Percentiles rank a stretch among this genome's conserved stretches.
These are phyloP conservation scores for Heterobasidion irregulare DNA, from an alignment of 1,284 basidiomycete genomes.

Conservation along the genomic window DNA sequence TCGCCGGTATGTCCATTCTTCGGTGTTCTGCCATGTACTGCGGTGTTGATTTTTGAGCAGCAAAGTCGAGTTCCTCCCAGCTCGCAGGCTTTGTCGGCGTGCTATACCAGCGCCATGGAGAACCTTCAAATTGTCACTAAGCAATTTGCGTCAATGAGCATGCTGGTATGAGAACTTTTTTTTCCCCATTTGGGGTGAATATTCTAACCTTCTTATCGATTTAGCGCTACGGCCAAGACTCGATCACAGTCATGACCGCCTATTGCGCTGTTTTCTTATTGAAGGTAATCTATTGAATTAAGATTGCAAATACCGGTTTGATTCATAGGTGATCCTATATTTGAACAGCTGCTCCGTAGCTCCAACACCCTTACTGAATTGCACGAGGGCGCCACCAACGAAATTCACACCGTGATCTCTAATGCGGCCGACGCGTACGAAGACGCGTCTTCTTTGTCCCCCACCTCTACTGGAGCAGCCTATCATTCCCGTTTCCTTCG, in stretches of 20 bases:
- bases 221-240: conserved; percentile 76
- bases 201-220: background rate
- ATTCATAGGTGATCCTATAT: background rate
- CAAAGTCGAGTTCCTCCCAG: conserved; percentile 41
- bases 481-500: conserved; percentile 72
- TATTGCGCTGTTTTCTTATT: conserved; percentile 74
- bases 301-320: background rate
- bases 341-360: conserved; percentile 51
- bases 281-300: conserved; percentile 32
- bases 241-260: conserved; percentile 75
- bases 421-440: conserved; percentile 69
- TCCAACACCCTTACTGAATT: conserved; percentile 46
- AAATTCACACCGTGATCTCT: conserved; percentile 56
- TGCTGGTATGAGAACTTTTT: conserved; percentile 44
- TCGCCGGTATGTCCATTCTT: conserved; percentile 33
- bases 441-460: conserved; percentile 54
- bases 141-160: conserved; percentile 65
- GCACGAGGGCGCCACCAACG: conserved; percentile 43
- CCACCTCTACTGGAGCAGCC: conserved; percentile 49
- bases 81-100: conserved; percentile 58
- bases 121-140: conserved; percentile 60
- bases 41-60: conserved; percentile 9
- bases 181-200: background rate
- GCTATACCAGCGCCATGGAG: conserved; percentile 63
- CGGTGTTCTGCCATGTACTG: conserved; percentile 1